phyloP scores from a whole-genome alignment of 306 rosid genomes.

The Medicago lupulina region DNA sequence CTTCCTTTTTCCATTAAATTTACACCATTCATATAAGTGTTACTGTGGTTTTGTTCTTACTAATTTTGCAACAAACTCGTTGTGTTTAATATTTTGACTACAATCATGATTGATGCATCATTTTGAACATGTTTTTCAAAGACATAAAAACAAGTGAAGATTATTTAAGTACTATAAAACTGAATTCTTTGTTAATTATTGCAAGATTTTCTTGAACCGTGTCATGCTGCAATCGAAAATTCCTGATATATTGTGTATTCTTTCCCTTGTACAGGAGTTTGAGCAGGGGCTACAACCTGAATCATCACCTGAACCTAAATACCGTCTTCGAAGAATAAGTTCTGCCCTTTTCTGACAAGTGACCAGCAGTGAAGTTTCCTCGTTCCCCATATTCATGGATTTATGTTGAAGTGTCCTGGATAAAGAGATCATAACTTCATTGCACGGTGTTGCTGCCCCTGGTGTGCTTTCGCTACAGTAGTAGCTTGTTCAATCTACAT shows the following conservation, averaged over 20 bases:
- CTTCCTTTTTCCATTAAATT: too few species aligned
- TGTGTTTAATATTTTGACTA: too few species aligned
- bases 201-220: constrained; percentile 11
- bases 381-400: constrained; percentile 26
- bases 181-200: not conserved
- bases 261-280: constrained; percentile 55
- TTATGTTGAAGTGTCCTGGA: constrained; percentile 12
- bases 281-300: constrained; percentile 48
- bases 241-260: constrained; percentile 23
- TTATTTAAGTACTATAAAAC: too few species aligned
- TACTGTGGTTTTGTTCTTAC: too few species aligned
- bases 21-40: too few species aligned
- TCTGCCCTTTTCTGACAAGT: constrained; percentile 62
- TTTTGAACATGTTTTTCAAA: too few species aligned
- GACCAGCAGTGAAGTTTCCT: constrained; percentile 33
- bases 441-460: constrained; percentile 16
- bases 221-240: constrained; percentile 11
- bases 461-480: constrained; percentile 38
- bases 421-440: constrained; percentile 36
- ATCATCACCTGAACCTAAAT: constrained; percentile 49
- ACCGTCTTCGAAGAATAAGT: constrained; percentile 75
- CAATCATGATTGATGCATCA: too few species aligned
- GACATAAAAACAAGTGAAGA: too few species aligned
- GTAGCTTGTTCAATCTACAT: constrained; percentile 38
- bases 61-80: too few species aligned